Evolutionary conservation across 768 basidiomycete species (phyloP).

Genomic region (Naganishia vaughanmartiniae): DNA sequence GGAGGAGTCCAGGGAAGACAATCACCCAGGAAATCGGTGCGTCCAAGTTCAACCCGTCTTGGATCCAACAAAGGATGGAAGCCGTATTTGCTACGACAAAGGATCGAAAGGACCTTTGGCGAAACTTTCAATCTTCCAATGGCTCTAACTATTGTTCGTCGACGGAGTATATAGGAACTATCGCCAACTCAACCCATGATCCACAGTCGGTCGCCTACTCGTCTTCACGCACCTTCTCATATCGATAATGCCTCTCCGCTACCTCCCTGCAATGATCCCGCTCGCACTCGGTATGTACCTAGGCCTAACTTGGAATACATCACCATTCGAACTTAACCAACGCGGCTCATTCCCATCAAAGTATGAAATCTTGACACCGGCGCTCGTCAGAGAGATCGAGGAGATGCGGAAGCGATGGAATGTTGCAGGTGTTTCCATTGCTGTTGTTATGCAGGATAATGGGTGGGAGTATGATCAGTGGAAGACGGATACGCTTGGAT

Average conservation of each 20-base stretch:
- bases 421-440: background rate
- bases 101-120: no score
- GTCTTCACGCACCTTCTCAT: background rate
- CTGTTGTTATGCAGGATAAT: background rate
- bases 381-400: background rate
- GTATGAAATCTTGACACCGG: background rate
- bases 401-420: background rate
- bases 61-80: no score
- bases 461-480: background rate
- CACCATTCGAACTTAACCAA: background rate
- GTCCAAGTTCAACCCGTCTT: no score
- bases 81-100: no score
- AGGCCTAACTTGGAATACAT: background rate
- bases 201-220: background rate
- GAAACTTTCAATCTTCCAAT: no score
- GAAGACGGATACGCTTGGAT: slow-evolving; percentile 16
- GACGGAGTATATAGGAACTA: no score
- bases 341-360: background rate
- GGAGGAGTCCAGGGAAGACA: no score
- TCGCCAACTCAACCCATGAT: background rate
- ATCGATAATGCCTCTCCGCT: background rate
- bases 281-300: background rate
- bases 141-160: no score
- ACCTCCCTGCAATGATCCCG: background rate
- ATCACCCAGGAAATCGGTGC: no score